phyloP scores from a whole-genome alignment of 169 alveolate species.

The Cryptosporidium andersoni region DNA sequence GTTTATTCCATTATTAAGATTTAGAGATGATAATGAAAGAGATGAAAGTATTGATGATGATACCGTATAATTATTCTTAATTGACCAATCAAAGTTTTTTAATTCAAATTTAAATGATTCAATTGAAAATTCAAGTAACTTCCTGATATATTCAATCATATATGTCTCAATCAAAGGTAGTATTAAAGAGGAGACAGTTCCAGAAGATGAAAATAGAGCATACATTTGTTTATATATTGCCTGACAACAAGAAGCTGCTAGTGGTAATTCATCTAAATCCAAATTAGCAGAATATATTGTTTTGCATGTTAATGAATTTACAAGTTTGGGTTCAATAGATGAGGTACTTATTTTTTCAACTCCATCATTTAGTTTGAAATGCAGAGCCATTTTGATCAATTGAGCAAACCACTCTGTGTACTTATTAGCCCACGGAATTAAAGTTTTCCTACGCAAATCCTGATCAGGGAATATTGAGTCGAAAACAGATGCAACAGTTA shows the following conservation, averaged over 20 bases:
- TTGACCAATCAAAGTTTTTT: conserved; percentile 1
- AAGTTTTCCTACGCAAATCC: background rate
- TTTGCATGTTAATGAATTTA: background rate
- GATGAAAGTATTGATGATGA: too few species aligned
- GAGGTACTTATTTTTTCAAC: conserved; percentile 1
- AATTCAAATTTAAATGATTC: conserved; percentile 16
- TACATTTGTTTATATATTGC: conserved; percentile 19
- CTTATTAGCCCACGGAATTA: conserved; percentile 25
- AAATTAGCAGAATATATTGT: conserved; percentile 40
- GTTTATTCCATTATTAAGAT: background rate
- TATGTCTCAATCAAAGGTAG: conserved; percentile 50
- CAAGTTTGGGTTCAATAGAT: background rate
- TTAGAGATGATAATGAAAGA: background rate
- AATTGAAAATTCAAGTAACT: conserved; percentile 37
- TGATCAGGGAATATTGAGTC: conserved; percentile 22
- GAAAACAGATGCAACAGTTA: conserved; percentile 12
- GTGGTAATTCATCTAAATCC: conserved; percentile 30
- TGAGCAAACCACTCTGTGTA: conserved; percentile 32
- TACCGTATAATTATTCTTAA: background rate
- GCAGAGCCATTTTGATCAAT: conserved; percentile 13
- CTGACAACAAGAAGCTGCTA: conserved; percentile 38
- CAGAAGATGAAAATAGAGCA: conserved; percentile 43
- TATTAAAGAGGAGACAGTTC: conserved; percentile 2
- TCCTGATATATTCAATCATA: conserved; percentile 54
- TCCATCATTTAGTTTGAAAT: background rate